Evolutionary conservation across 768 basidiomycete genomes (phyloP).

Genomic region (Mycena rosella): DNA sequence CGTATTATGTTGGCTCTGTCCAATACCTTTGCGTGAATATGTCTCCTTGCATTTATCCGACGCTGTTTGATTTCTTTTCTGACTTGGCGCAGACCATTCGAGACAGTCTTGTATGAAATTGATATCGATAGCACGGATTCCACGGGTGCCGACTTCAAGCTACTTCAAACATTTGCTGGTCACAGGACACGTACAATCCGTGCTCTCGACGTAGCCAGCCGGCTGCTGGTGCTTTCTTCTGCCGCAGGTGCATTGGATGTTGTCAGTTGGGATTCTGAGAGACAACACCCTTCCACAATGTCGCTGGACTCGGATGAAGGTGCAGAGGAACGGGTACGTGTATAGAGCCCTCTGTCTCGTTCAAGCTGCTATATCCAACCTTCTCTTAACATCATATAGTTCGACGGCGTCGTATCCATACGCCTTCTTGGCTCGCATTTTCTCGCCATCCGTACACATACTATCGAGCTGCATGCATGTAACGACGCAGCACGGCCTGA

Average conservation of each 20-base stretch:
- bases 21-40: slow-evolving; percentile 13
- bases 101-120: slow-evolving; percentile 24
- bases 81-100: background rate
- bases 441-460: slow-evolving; percentile 64
- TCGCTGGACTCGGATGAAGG: slow-evolving; percentile 42
- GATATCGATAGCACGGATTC: slow-evolving; percentile 10
- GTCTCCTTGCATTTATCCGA: background rate
- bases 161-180: slow-evolving; percentile 1
- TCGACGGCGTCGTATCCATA: slow-evolving; percentile 57
- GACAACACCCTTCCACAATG: slow-evolving; percentile 32
- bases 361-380: background rate
- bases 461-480: slow-evolving; percentile 61
- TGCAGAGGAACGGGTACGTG: slow-evolving; percentile 52
- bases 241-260: slow-evolving; percentile 18
- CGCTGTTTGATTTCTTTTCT: background rate
- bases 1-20: slow-evolving; percentile 25
- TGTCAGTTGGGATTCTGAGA: slow-evolving; percentile 11
- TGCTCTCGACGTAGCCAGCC: slow-evolving; percentile 18
- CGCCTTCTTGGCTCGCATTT: slow-evolving; percentile 63
- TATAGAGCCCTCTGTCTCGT: background rate
- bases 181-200: slow-evolving; percentile 27
- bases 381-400: slow-evolving; percentile 41
- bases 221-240: slow-evolving; percentile 28
- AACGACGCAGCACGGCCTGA: slow-evolving; percentile 23
- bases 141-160: slow-evolving; percentile 4